Evolutionary conservation across 352 stramenopile species (phyloP).

Genomic region (Pythium angustatum): DNA sequence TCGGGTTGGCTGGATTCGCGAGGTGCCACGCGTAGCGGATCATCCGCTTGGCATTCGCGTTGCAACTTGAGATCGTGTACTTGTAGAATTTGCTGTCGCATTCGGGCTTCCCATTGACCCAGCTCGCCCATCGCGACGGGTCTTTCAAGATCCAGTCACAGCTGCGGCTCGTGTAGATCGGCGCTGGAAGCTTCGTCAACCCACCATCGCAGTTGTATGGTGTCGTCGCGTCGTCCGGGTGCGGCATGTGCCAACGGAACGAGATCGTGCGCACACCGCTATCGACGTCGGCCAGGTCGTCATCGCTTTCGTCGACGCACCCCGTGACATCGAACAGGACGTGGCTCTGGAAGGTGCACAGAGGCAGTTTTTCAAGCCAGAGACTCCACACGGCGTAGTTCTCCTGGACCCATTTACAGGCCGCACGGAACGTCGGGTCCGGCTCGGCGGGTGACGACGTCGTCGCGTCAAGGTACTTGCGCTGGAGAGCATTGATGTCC

Average conservation of each 20-base stretch:
- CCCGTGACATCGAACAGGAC: constrained; percentile 32
- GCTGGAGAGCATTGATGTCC: constrained; percentile 35
- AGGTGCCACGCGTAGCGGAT: constrained; percentile 51
- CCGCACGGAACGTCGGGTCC: constrained; percentile 30
- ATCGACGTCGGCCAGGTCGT: not conserved
- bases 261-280: constrained; percentile 21
- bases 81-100: constrained; percentile 49
- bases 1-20: constrained; percentile 21
- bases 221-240: constrained; percentile 33
- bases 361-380: constrained; percentile 29
- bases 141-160: constrained; percentile 31
- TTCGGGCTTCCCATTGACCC: constrained; percentile 31
- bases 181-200: constrained; percentile 24
- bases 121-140: constrained; percentile 22
- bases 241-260: constrained; percentile 37
- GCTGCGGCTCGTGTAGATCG: constrained; percentile 38
- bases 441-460: not conserved
- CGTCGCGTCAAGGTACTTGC: not conserved
- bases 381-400: constrained; percentile 35
- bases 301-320: constrained; percentile 28
- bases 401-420: constrained; percentile 37
- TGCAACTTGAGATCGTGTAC: constrained; percentile 44
- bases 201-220: constrained; percentile 52
- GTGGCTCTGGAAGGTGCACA: constrained; percentile 32
- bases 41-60: constrained; percentile 28